phyloP scores from a whole-genome alignment of 2,329 filamentous ascomycete genomes.

The Pyrenophora seminiperda region DNA sequence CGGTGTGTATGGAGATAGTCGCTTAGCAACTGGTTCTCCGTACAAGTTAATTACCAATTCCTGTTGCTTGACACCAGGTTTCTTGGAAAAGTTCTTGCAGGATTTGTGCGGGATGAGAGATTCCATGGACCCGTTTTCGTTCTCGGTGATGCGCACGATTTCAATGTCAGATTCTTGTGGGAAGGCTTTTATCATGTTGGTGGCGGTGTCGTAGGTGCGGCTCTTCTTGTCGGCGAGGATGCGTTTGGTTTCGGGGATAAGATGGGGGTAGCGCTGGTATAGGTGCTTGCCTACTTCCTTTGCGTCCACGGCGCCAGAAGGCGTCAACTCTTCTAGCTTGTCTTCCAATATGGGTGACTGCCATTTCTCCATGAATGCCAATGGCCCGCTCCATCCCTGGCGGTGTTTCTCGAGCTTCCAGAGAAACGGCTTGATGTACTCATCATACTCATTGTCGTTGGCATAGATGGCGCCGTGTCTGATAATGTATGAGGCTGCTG shows the following conservation, averaged over 20 bases:
- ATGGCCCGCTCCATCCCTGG: constrained; percentile 57
- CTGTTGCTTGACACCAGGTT: constrained; percentile 39
- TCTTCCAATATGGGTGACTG: constrained; percentile 60
- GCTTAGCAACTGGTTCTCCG: constrained; percentile 29
- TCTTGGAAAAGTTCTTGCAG: constrained; percentile 42
- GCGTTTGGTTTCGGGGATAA: constrained; percentile 50
- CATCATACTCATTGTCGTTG: constrained; percentile 58
- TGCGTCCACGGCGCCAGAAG: constrained; percentile 54
- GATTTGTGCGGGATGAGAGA: constrained; percentile 43
- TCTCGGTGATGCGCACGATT: constrained; percentile 40
- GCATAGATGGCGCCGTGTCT: constrained; percentile 58
- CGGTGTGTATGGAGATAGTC: constrained; percentile 30
- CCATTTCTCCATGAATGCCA: constrained; percentile 64
- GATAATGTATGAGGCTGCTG: constrained; percentile 55
- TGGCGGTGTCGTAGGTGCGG: constrained; percentile 43
- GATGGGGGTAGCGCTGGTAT: constrained; percentile 58
- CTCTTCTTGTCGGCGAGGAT: constrained; percentile 46
- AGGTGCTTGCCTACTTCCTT: constrained; percentile 66
- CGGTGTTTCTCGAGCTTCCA: constrained; percentile 63
- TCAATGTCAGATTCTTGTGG: constrained; percentile 38
- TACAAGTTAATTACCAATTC: constrained; percentile 38
- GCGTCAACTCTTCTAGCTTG: constrained; percentile 49
- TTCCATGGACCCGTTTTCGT: constrained; percentile 38
- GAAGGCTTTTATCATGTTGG: constrained; percentile 38
- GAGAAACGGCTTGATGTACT: constrained; percentile 56